These are phyloP conservation scores for Biscutella auriculata DNA, from an alignment of 441 rosid genomes.

Conservation along the genomic window DNA sequence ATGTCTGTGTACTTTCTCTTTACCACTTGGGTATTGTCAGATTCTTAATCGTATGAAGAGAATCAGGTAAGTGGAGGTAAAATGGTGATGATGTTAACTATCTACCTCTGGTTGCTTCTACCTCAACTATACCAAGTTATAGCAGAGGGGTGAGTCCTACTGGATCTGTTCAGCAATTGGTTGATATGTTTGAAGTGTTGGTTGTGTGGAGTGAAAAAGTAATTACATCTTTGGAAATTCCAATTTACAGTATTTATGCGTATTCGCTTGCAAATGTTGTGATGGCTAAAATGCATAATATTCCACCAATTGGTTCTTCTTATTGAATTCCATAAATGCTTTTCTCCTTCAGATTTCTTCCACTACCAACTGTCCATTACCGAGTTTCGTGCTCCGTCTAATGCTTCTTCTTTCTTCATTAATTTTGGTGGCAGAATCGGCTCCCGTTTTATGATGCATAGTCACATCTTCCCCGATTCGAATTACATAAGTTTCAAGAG, in stretches of 20 bases:
- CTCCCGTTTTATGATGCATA: constrained; percentile 73
- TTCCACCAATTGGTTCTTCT: constrained; percentile 34
- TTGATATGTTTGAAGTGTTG: constrained; percentile 85
- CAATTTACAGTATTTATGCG: constrained; percentile 83
- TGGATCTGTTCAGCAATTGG: constrained; percentile 91
- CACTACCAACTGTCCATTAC: no score
- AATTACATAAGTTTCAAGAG: constrained; percentile 28
- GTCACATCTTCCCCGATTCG: constrained; percentile 54
- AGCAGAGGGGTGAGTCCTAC: constrained; percentile 40
- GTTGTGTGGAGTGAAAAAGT: constrained; percentile 98
- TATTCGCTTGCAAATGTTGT: constrained; percentile 96
- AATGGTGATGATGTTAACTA: constrained; percentile 27
- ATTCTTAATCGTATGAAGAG: no score
- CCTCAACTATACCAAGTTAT: constrained; percentile 32
- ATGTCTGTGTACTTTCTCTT: no score
- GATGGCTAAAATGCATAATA: constrained; percentile 88
- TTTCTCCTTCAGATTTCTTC: no score
- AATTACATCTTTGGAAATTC: constrained; percentile 74
- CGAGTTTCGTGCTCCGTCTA: constrained; percentile 69
- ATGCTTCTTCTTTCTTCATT: constrained; percentile 52
- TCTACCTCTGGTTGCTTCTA: constrained; percentile 31
- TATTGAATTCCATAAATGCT: no score
- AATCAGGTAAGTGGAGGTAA: no score
- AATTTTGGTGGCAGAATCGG: constrained; percentile 42
- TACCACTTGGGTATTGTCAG: no score